Percentiles rank a stretch among this genome's conserved stretches.
These are phyloP conservation scores for Zea luxurians DNA, from an alignment of 176 grass and related monocot genomes.

Conservation along the genomic window DNA sequence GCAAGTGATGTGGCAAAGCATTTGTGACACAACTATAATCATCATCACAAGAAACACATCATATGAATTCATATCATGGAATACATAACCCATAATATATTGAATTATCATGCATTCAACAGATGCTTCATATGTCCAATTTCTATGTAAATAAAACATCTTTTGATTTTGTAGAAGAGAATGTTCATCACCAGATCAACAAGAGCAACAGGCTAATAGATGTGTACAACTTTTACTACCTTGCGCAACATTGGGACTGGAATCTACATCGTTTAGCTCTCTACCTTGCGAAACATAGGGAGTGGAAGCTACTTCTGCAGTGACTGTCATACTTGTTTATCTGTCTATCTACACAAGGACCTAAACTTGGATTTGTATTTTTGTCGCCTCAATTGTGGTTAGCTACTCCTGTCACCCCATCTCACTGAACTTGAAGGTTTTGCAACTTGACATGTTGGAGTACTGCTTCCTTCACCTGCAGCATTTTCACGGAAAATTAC, in stretches of 20 bases:
- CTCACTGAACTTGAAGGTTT: conserved; percentile 49
- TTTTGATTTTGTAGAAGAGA: background rate
- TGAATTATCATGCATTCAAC: background rate
- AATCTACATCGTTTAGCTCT: background rate
- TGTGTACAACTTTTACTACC: too few relatives aligned
- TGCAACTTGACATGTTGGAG: too few relatives aligned
- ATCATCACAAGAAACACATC: too few relatives aligned
- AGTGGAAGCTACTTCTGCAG: background rate
- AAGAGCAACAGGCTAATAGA: background rate
- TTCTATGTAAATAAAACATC: background rate
- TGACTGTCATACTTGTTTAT: background rate
- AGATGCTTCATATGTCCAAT: background rate
- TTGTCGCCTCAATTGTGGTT: conserved; percentile 15
- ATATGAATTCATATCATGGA: too few relatives aligned
- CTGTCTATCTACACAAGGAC: conserved; percentile 20
- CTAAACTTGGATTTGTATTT: conserved; percentile 31
- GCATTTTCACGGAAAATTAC: too few relatives aligned
- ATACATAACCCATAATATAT: background rate
- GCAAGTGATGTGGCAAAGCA: too few relatives aligned
- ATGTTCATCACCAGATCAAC: background rate
- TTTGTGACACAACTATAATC: too few relatives aligned
- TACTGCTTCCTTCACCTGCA: too few relatives aligned
- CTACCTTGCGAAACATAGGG: background rate
- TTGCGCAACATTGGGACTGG: too few relatives aligned
- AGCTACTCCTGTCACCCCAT: background rate